phyloP scores from a whole-genome alignment of 2,329 filamentous ascomycete genomes.

The Penicillium hesseltinei region DNA sequence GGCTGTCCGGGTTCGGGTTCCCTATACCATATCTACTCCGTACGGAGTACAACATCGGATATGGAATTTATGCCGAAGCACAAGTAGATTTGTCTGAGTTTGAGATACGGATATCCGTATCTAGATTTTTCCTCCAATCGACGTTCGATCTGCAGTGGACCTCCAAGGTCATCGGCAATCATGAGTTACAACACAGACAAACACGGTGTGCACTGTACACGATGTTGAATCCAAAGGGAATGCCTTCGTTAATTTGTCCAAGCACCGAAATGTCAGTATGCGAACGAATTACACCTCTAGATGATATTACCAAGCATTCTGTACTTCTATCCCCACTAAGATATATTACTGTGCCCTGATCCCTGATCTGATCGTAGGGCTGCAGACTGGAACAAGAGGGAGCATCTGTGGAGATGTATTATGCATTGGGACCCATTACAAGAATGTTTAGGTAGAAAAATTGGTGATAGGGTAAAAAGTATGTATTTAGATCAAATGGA shows the following conservation, averaged over 20 bases:
- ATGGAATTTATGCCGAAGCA: not conserved
- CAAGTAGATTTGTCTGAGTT: not conserved
- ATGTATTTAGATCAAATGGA: not conserved
- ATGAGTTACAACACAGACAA: not conserved
- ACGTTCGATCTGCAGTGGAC: not conserved
- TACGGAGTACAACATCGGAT: too few relatives aligned
- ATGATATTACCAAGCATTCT: not conserved
- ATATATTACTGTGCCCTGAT: not conserved
- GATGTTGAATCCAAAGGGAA: not conserved
- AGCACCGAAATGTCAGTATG: too few relatives aligned
- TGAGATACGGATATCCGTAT: not conserved
- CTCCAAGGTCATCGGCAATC: not conserved
- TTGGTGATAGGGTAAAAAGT: not conserved
- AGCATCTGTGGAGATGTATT: not conserved
- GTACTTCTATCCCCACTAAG: not conserved
- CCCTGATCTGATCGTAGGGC: not conserved
- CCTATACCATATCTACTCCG: too few relatives aligned
- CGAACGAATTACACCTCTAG: not conserved
- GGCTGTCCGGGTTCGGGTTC: not conserved
- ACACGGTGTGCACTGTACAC: not conserved
- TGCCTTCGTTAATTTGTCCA: not conserved
- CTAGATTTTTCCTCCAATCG: not conserved
- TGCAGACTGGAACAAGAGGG: not conserved
- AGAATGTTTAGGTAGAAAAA: not conserved
- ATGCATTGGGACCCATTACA: not conserved